These are phyloP conservation scores for Fusarium nanum DNA, from an alignment of 2,329 filamentous ascomycete genomes.

Conservation along the genomic window DNA sequence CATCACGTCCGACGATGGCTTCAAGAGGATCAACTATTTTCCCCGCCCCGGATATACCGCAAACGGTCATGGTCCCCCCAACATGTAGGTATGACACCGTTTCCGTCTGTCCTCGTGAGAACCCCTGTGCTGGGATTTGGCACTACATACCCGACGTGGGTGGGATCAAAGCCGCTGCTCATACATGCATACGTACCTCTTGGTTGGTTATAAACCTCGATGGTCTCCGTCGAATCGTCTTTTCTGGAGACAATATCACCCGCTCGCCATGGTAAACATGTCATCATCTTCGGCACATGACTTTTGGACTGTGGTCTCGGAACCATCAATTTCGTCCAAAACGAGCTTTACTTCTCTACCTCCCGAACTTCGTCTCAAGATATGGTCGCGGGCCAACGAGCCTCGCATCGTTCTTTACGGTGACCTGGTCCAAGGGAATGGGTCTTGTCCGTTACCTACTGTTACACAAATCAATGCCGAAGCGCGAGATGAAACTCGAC, in stretches of 20 bases:
- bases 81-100: constrained; percentile 46
- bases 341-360: constrained; percentile 49
- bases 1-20: constrained; percentile 45
- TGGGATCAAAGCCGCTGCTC: constrained; percentile 45
- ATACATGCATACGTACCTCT: constrained; percentile 21
- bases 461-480: constrained; percentile 54
- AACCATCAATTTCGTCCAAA: constrained; percentile 22
- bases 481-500: constrained; percentile 50
- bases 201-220: constrained; percentile 29
- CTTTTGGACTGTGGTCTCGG: constrained; percentile 8
- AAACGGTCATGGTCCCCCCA: constrained; percentile 44
- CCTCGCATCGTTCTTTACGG: constrained; percentile 53
- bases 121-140: constrained; percentile 40
- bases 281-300: constrained; percentile 10
- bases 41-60: constrained; percentile 44
- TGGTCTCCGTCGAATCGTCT: constrained; percentile 24
- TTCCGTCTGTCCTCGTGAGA: constrained; percentile 47
- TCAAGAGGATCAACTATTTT: constrained; percentile 46
- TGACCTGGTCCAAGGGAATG: constrained; percentile 48
- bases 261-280: constrained; percentile 25
- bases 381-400: constrained; percentile 53
- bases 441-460: constrained; percentile 51
- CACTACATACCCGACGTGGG: constrained; percentile 39
- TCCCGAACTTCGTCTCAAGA: constrained; percentile 53
- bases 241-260: constrained; percentile 12